Base-by-base conservation (phyloP, 495 filamentous ascomycete species). In the Xylaria bambusicola region DNA sequence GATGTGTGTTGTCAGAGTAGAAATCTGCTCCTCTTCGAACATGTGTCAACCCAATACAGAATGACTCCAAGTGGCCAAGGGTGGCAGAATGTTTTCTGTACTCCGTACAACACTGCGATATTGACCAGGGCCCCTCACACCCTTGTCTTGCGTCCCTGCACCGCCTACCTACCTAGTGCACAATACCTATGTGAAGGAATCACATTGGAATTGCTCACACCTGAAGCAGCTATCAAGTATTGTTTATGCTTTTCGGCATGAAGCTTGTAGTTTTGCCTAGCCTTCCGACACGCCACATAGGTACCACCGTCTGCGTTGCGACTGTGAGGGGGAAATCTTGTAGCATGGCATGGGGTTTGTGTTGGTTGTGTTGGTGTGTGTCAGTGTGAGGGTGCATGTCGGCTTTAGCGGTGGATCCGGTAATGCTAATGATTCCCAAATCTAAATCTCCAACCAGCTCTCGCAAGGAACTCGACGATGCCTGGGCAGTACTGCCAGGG, bases 401-500 rank as follows among this genome's bases (percentile, higher is more conserved):
- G 24, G 38, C 21, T n/a, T 33, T 44, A 20, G 51, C 35, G 24
- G 52, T 54, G 52, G 52, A 54, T 42, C 52, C 23, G 24, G 38
- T 26, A 42, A 33, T 29, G 36, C 38, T 38, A 44, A 54, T 23
- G 21, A 41, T n/a, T 23, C 50, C 7, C 4, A n/a, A 53, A 40
- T 20, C 50, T 18, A 18, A 21, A 41, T 27, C 50, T 6, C 26
- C 21, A 54, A 2, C 36, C 21, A 12, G n/a, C 38, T 3, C 23
- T 44, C n/a, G 33, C 17, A 18, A 36, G 26, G 23, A 42, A 20
- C 36, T 42, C 33, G 12, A 53, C 23, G 21, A 40, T 7, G 17
- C 18, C 27, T 9, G n/a, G n/a, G n/a, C n/a, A n/a, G n/a, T n/a
- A n/a, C n/a, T n/a, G n/a, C n/a, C n/a, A n/a, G n/a, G 3, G 17